Base-by-base conservation (phyloP, 306 rosid genomes). In the Begonia peltatifolia region DNA sequence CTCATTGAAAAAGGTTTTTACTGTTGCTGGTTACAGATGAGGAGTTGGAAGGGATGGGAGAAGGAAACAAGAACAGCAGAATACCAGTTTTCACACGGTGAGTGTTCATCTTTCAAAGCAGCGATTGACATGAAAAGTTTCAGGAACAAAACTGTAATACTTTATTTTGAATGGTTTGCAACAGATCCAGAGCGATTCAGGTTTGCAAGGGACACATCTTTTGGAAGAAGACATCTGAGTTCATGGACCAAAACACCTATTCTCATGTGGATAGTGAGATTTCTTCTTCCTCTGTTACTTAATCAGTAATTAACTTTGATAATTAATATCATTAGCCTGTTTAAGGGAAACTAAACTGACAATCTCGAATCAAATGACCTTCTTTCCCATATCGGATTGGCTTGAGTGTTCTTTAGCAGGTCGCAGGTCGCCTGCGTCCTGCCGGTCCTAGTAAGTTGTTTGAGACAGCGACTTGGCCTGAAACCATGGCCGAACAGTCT, bases 121-220 rank as follows among this genome's bases (percentile, higher is more conserved):
- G 38, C 38, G 23, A 20, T 20, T 20, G 23, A 20, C 23, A 20
- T 20, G 23, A 20, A 2, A 30, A 30, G 38, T 30, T 5, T 30
- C 38, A 30, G 6, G 38, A 30, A 30, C 38, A 30, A 5, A 5
- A 30, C 38, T 30, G 38, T 30, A 3, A 30, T 30, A 25, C 35
- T 30, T 30, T 30, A 30, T 30, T 30, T 7, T 30, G 53, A 44
- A 12, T 50, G 18, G 2, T 12, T 17, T 12, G 25, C 2, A 14
- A 14, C 70, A 90, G 99, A 90, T 68, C 95, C 99, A n/a, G 94
- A 90, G 20, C 60, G 95, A 20, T 85, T 90, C 55, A 79, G 95
- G 44, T 86, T 90, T 76, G 84, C 99, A 0, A 86, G 85, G 56
- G 88, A 90, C 38, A 90, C 99, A 0, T 83, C 99, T 0, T 90